Evolutionary conservation across 352 stramenopile genomes (phyloP).

Genomic region (Phytophthora tubulina): DNA sequence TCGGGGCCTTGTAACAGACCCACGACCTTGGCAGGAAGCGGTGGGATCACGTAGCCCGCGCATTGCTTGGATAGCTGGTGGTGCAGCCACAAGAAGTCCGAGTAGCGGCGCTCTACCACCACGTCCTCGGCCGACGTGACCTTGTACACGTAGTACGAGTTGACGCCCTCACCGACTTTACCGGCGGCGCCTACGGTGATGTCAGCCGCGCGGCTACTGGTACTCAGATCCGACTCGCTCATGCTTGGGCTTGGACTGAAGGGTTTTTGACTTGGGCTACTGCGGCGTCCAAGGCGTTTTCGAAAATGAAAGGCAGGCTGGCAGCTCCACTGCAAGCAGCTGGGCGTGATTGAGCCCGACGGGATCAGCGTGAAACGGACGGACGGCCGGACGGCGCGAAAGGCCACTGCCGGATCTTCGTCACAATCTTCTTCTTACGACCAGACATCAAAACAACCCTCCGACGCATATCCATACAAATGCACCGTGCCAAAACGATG

Average conservation of each 20-base stretch:
- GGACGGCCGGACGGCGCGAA: conserved; percentile 30
- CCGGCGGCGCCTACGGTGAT: conserved; percentile 77
- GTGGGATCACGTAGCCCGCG: conserved; percentile 86
- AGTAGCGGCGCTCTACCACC: conserved; percentile 84
- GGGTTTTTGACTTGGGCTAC: neutral
- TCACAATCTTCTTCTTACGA: conserved; percentile 18
- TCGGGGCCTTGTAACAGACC: conserved; percentile 78
- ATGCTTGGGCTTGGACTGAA: conserved; percentile 10
- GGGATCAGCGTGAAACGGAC: conserved; percentile 41
- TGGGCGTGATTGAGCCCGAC: conserved; percentile 5
- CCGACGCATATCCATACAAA: conserved; percentile 9
- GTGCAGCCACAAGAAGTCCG: conserved; percentile 89
- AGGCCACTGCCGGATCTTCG: conserved; percentile 28
- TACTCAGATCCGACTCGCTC: conserved; percentile 38
- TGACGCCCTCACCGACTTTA: conserved; percentile 87
- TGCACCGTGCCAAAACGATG: neutral
- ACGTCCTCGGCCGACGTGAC: conserved; percentile 67
- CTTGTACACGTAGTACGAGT: conserved; percentile 86
- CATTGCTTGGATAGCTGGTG: conserved; percentile 76
- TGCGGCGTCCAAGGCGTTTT: conserved; percentile 28
- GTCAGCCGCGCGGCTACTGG: conserved; percentile 11
- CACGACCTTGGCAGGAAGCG: conserved; percentile 82
- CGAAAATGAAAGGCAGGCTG: conserved; percentile 28
- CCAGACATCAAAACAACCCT: conserved; percentile 20
- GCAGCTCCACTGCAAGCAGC: conserved; percentile 12